Conservation (phyloP, 495 filamentous ascomycete species). For the Tuber umbilicatum region DNA sequence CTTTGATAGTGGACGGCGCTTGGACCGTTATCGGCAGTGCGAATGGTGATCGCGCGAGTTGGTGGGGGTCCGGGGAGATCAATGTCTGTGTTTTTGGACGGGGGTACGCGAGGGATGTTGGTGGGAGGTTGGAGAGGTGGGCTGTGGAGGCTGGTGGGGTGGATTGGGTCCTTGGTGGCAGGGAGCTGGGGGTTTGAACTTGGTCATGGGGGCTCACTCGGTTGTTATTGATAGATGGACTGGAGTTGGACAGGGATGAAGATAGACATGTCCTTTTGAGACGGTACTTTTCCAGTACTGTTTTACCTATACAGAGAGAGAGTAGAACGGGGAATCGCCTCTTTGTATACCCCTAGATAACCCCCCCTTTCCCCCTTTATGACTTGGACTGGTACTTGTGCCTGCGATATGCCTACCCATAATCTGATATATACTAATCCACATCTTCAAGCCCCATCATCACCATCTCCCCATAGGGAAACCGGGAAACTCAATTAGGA, state of each 20-base stretch:
- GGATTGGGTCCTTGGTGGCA: not conserved
- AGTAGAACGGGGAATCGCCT: not conserved
- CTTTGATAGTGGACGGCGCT: slow-evolving; percentile 56
- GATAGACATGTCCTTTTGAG: not conserved
- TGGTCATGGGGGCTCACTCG: not conserved
- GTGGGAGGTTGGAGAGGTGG: slow-evolving; percentile 43
- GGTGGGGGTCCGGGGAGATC: slow-evolving; percentile 72
- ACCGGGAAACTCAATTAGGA: not conserved
- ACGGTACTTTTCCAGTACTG: not conserved
- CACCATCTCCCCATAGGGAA: not conserved
- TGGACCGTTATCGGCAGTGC: slow-evolving; percentile 62
- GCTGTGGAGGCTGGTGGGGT: not conserved
- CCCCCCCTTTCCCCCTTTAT: not conserved
- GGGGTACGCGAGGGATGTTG: slow-evolving; percentile 47
- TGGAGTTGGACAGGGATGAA: not conserved
- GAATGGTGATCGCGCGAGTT: slow-evolving; percentile 70
- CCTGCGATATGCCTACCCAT: not conserved
- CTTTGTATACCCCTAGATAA: not conserved
- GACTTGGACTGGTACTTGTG: not conserved
- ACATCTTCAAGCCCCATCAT: not conserved
- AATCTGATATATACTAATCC: not conserved
- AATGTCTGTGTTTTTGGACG: slow-evolving; percentile 56
- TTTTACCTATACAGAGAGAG: not conserved
- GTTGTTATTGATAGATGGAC: not conserved
- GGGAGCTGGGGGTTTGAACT: not conserved